Evolutionary conservation across 192 early-diverging fungal species (phyloP), one percentile per base, ranked within the genome.

Genomic region (Diversispora eburnea): DNA sequence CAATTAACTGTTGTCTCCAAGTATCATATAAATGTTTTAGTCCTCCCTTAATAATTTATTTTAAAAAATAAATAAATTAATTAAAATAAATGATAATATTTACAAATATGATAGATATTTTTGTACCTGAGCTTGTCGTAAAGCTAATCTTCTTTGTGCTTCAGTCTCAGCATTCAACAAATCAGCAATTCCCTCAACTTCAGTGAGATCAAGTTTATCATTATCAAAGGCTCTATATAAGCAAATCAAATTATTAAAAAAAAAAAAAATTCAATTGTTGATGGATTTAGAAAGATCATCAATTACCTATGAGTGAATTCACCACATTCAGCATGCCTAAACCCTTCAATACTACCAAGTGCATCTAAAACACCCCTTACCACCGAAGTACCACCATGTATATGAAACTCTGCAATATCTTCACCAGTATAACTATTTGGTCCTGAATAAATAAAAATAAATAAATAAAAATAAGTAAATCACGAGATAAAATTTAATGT

Each of bases 131-230:
- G 87, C 88, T 76, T 93, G 91, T 5, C 89, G 79, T 4, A 92
- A 75, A 0, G 92, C 91, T 58, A 88, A 77, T 72, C 75, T 73
- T 12, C 90, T 77, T 68, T 93, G 92, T 8, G 85, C 84, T 66
- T 93, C 90, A 12, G 92, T 93, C 70, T 93, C 91, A 56, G 92
- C 92, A 76, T 91, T 91, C 6, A 93, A 75, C 49, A 92, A 70
- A 77, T 93, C 92, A 0, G 90, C 87, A 8, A 91, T 70, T 0
- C 92, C 92, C 74, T 92, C 91, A 7, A 91, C 73, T 61, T 87
- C 83, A 2, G 92, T 90, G 49, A 93, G 76, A 78, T 91, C 90
- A 57, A 91, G 70, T 64, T 90, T 92, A 77, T 85, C 85, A 66
- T 90, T 88, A 56, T 90, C 88, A 67, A 93, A 90, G 0, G 90